Evolutionary conservation across 805 yeast species (phyloP), one percentile per base, ranked within the genome.

Genomic region (Ogataea haglerorum): DNA sequence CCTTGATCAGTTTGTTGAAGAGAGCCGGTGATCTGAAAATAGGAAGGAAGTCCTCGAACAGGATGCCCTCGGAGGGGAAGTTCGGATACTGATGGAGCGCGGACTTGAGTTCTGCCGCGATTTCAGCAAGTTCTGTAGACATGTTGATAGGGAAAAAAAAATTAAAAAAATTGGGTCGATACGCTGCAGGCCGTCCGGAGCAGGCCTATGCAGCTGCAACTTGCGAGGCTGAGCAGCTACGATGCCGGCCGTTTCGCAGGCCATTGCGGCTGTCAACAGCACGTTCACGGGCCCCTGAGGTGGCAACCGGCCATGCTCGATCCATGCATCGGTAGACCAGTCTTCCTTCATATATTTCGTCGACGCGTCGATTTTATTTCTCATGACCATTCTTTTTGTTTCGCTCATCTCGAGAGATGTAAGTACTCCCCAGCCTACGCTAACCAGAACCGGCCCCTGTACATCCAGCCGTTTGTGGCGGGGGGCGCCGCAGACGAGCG

Each of bases 1-100:
- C 95, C 51, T 75, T 78, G 33, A 93, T 70, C 43, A 93, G 72
- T 58, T 85, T 82, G 58, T 83, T 82, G 75, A 93, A 93, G 42
- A 85, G 68, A 33, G 68, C 72, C 38, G 99, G 96, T 51, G 76
- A 69, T 62, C 85, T 76, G 75, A 93, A 93, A 51, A 93, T 84
- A 35, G 99, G 99, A 59, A 93, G 73, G 63, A 93, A 91, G 66
- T 93, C 99, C 69, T 93, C 98, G 57, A 93, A 93, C 26, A 93
- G 70, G 49, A 93, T 78, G 10, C 99, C 99, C 68, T 86, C 85
- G 43, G 78, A 62, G 29, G 99, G 99, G 72, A 93, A 93, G 70
- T 93, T 88, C 50, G 91, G 95, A 73, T 85, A 91, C 63, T 87
- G 95, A 48, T 72, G 75, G 28, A 78, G 59, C 42, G 82, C 77